Percentiles rank a stretch among this genome's conserved stretches.
phyloP scores from a whole-genome alignment of 371 early-diverging fungal genomes.

The Actinomucor elegans region DNA sequence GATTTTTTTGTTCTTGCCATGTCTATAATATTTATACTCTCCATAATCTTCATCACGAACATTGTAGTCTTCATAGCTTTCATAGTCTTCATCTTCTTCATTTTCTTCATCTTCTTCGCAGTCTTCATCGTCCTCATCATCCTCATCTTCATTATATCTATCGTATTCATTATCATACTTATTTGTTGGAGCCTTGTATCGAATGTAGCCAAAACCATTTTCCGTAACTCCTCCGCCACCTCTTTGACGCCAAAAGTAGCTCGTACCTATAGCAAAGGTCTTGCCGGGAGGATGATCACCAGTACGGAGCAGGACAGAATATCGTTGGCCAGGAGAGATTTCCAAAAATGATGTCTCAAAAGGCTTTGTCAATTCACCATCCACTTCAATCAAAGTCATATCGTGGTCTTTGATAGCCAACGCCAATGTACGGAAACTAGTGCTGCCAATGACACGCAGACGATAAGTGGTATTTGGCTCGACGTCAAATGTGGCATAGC shows the following conservation, averaged over 20 bases:
- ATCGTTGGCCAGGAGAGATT: constrained; percentile 31
- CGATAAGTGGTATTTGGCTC: constrained; percentile 38
- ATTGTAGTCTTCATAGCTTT: background rate
- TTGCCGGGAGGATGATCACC: constrained; percentile 15
- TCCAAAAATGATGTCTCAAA: constrained; percentile 20
- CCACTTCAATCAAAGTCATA: constrained; percentile 49
- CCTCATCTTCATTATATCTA: background rate
- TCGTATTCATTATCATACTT: background rate
- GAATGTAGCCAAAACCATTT: constrained; percentile 28
- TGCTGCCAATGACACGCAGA: constrained; percentile 40
- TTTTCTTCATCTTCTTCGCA: background rate
- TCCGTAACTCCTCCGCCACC: constrained; percentile 22
- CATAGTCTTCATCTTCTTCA: background rate
- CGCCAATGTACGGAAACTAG: constrained; percentile 31
- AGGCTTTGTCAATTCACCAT: constrained; percentile 33
- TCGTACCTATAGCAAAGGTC: constrained; percentile 25
- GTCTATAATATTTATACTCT: background rate
- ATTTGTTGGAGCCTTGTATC: constrained; percentile 6
- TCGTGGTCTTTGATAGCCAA: constrained; percentile 39
- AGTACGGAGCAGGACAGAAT: constrained; percentile 24
- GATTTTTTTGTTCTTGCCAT: background rate
- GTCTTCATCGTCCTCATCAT: background rate
- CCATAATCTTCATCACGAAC: background rate
- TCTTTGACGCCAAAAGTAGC: constrained; percentile 22
- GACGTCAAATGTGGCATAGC: constrained; percentile 34